These are phyloP conservation scores for Pyrenophora seminiperda DNA, from an alignment of 2,329 filamentous ascomycete genomes.

Conservation along the genomic window DNA sequence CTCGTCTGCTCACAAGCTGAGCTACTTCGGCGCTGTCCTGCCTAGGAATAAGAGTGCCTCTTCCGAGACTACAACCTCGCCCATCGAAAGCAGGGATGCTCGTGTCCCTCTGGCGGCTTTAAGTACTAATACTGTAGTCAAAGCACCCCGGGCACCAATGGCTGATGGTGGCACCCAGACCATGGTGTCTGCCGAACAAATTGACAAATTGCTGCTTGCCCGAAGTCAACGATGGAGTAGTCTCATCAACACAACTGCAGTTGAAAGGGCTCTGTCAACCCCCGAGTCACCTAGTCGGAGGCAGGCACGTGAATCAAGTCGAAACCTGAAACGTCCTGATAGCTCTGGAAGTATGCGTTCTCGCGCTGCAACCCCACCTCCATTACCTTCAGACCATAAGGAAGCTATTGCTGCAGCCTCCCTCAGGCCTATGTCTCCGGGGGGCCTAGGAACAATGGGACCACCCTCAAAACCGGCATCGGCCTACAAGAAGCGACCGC, in stretches of 20 bases:
- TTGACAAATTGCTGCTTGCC: conserved; percentile 74
- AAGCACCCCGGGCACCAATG: conserved; percentile 48
- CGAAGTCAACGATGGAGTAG: conserved; percentile 49
- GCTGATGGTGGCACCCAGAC: conserved; percentile 81
- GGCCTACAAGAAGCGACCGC: conserved; percentile 60
- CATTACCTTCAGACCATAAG: conserved; percentile 80
- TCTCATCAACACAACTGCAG: conserved; percentile 35
- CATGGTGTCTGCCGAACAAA: conserved; percentile 76
- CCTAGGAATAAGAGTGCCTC: conserved; percentile 50
- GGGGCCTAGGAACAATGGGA: conserved; percentile 64
- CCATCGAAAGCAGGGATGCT: conserved; percentile 17
- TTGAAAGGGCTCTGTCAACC: conserved; percentile 40
- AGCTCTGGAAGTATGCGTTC: conserved; percentile 72
- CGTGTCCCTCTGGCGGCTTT: conserved; percentile 34
- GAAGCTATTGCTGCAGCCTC: conserved; percentile 81
- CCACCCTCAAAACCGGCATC: conserved; percentile 85
- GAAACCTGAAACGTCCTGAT: conserved; percentile 63
- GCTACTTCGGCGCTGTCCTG: conserved; percentile 53
- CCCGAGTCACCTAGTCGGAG: conserved; percentile 45
- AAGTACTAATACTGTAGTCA: conserved; percentile 28
- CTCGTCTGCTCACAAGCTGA: conserved; percentile 42
- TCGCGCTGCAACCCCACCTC: conserved; percentile 63
- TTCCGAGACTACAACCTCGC: conserved; percentile 2
- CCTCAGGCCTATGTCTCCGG: conserved; percentile 55
- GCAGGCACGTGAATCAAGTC: conserved; percentile 34